Percentiles rank a stretch among this genome's conserved stretches.
These are phyloP conservation scores for Gossypium sturtianum DNA, from an alignment of 345 rosid species.

Conservation along the genomic window DNA sequence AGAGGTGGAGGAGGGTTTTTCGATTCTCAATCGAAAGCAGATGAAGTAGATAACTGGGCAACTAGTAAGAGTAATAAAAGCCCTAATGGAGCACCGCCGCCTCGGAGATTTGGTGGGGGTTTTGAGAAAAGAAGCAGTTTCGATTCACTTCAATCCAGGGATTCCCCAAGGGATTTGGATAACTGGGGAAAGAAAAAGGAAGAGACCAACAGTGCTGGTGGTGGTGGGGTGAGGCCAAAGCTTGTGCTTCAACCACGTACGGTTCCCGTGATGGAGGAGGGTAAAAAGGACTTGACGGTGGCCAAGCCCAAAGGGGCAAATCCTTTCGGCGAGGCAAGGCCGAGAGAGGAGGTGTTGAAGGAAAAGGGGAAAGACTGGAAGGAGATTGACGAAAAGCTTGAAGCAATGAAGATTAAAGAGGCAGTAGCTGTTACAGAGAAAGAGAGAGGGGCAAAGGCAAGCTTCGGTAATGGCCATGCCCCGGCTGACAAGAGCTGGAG, in stretches of 20 bases:
- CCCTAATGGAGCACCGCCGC: conserved; percentile 20
- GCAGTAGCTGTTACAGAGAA: conserved; percentile 28
- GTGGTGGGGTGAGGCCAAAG: conserved; percentile 47
- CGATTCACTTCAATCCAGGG: conserved; percentile 54
- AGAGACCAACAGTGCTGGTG: conserved; percentile 27
- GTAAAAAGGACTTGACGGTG: conserved; percentile 15
- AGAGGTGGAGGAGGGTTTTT: conserved; percentile 49
- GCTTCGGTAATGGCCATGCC: conserved; percentile 37
- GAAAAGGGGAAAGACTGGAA: conserved; percentile 92
- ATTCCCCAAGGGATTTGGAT: conserved; percentile 47
- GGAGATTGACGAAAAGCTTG: conserved; percentile 88
- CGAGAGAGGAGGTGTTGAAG: conserved; percentile 89
- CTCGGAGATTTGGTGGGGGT: conserved; percentile 38
- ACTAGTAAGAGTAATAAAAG: conserved; percentile 34
- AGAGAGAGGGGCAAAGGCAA: conserved; percentile 33
- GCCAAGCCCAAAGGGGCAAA: conserved; percentile 56
- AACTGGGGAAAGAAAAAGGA: conserved; percentile 78
- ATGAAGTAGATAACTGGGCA: conserved; percentile 85
- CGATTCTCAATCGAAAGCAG: conserved; percentile 80
- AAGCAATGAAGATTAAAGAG: conserved; percentile 43
- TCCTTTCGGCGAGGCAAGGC: conserved; percentile 90
- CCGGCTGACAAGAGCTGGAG: conserved; percentile 43
- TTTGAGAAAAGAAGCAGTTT: conserved; percentile 66
- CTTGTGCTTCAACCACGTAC: conserved; percentile 77
- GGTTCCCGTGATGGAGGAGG: conserved; percentile 37